Evolutionary conservation across 441 rosid species (phyloP), one percentile per base, ranked within the genome.

Genomic region (Brassica balearica): DNA sequence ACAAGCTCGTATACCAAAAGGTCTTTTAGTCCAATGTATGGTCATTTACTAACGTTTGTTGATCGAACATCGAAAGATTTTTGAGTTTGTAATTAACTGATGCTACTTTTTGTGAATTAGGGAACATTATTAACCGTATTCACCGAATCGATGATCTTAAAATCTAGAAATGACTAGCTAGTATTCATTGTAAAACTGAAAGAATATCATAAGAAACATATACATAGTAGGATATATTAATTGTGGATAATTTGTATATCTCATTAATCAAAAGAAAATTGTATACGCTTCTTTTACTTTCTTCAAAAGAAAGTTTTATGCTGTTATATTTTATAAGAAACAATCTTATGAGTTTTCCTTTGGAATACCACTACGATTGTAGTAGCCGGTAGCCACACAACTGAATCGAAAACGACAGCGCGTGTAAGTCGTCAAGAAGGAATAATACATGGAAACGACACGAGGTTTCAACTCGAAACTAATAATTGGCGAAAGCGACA

Each of bases 1-100:
- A 71, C 36, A 71, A 65, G 19, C 60, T 71, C 80, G 19, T 7
- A 25, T 3, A 25, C 72, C 6, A 56, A 71, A 70, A 77, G 75
- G 38, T 38, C 15, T 25, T 71, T 56, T 15, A 27, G 14, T 77
- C n/a, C 29, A 51, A 43, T 60, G 62, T 59, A 15, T 17, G 51
- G n/a, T 60, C 8, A 58, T 17, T 75, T 58, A 75, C 36, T 3
- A 68, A 59, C 61, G 60, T 58, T 15, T 61, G 19, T 25, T 27
- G 29, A 62, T 41, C 27, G 59, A 41, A 25, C 17, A 62, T 62
- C 29, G 32, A 27, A 61, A 2, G 51, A 29, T 29, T 46, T 73
- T 73, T 10, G 48, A 36, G 41, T 34, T 53, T 36, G 43, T 14
- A 14, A 10, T 10, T 41, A 38, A 38, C 48, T 41, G 48, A 41